Evolutionary conservation across 2,329 filamentous ascomycete species (phyloP).

Genomic region (Lecanicillium sp.): DNA sequence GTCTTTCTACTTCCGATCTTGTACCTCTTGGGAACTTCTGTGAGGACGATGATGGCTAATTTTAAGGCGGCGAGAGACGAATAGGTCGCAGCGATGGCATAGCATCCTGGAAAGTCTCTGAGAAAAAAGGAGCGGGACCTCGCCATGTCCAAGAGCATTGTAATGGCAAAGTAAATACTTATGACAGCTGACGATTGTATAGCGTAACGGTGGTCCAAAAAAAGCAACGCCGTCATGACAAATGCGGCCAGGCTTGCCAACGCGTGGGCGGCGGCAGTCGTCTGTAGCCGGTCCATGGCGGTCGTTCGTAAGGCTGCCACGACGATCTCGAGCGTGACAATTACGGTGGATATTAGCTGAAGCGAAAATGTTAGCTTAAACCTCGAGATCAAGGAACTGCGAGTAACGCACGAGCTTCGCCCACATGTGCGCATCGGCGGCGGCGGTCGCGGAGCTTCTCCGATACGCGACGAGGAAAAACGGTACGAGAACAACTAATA

Average conservation of each 20-base stretch:
- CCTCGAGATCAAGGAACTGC: too few relatives aligned
- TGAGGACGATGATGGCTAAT: neutral
- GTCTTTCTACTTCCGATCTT: neutral
- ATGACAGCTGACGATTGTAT: constrained; percentile 1
- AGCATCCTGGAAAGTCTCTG: too few relatives aligned
- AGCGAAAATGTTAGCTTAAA: too few relatives aligned
- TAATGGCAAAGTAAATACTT: neutral
- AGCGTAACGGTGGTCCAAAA: neutral
- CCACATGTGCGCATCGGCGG: neutral
- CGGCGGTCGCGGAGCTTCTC: neutral
- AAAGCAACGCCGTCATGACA: neutral
- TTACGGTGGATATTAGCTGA: too few relatives aligned
- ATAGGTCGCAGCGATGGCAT: neutral
- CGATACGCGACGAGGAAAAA: neutral
- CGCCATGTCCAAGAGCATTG: neutral
- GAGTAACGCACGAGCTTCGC: neutral
- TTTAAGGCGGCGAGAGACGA: neutral
- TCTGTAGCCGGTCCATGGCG: neutral
- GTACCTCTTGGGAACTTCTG: neutral
- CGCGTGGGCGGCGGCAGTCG: neutral
- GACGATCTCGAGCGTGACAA: neutral
- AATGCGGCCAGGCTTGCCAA: neutral
- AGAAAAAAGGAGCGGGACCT: constrained; percentile 1
- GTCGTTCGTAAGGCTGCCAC: neutral
- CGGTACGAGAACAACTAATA: neutral